Base-by-base conservation (phyloP, 2,329 filamentous ascomycete genomes). In the Leptographium flavum region DNA sequence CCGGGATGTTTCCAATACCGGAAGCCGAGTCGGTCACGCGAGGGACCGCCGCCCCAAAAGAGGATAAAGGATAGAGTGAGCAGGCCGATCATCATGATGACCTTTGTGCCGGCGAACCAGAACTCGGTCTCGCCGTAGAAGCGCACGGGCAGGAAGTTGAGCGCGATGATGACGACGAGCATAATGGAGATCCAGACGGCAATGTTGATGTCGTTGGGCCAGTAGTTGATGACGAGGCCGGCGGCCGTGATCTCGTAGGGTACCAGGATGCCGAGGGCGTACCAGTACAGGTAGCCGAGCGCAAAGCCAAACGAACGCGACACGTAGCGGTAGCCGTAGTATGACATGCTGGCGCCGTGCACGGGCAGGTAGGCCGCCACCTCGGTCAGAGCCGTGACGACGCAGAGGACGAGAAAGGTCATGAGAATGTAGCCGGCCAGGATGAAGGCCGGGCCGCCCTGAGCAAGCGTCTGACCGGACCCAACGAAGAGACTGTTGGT, bases 301-400 rank as follows among this genome's bases (percentile, higher is more conserved):
- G 67, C 63, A 46, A 69, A 72, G 27, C 63, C 67, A 11, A 67
- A 56, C 4, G 65, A 63, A 33, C 63, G 63, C 45, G 68, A 65
- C 37, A 68, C 65, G 45, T 61, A 69, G 8, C 66, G 61, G 17
- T 63, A 57, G 5, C 67, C 66, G 35, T 69, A 72, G n/a, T 68
- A 58, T 7, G 67, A 63, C 8, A 73, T 65, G 5, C 67, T 64
- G 4, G 67, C 68, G 10, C 70, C 69, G 27, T 72, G 63, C 50
- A 77, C 58, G 5, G 76, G 73, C 39, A 81, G 67, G 62, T 74
- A 78, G 23, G 76, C 68, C 13, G 74, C 73, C 62, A 80, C 71
- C 57, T 76, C 72, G n/a, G 66, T 67, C 47, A 79, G 33, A 8
- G 57, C 57, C 7, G 60, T 55, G 0, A 60, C 54, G 0, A 67